Evolutionary conservation across 2,329 filamentous ascomycete species (phyloP), one percentile per base, ranked within the genome.

Genomic region (Epichloe scottii): DNA sequence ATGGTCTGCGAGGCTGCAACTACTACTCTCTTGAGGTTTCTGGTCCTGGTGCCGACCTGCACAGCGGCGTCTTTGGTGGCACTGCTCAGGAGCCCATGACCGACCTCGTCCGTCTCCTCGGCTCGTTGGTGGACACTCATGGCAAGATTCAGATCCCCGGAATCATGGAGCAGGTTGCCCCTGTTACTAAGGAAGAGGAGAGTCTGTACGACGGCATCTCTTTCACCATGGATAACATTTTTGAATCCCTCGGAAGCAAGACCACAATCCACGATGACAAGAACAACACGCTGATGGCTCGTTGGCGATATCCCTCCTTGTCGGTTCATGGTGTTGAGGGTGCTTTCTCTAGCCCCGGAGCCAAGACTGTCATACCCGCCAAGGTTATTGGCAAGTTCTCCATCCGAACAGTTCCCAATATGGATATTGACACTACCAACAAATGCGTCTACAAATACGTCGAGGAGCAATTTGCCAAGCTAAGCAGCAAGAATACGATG

Each of bases 321-420:
- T 96, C 90, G 23, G 75, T 98, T 41, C 93, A 98, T 74, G 93
- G 93, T 54, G 73, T 98, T 58, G 93, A 98, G 71, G 93, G 93
- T 53, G 93, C 89, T 48, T 98, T 95, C 75, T 91, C 87, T 43
- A 85, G 87, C 2, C 86, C 90, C 5, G 93, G 93, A 45, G 93
- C 90, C 52, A 98, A 98, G 80, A 98, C 93, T 1, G 93, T 98
- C 62, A 98, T 98, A 61, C 93, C 93, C 3, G 91, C 93, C 63
- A 96, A 96, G 76, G 93, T 98, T 52, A 87, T 85, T 62, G 93
- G 93, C 71, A 98, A 98, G 74, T 98, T 98, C 76, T 95, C 88
- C 48, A 96, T 98, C 71, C 84, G 93, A 59, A 97, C 90, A 37
- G 93, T 98, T 21, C 93, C 93, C 49, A 82, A 98, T 73, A 98